Evolutionary conservation across 1,139 yeast genomes (phyloP), one percentile per base, ranked within the genome.

Genomic region (Hanseniaspora uvarum): DNA sequence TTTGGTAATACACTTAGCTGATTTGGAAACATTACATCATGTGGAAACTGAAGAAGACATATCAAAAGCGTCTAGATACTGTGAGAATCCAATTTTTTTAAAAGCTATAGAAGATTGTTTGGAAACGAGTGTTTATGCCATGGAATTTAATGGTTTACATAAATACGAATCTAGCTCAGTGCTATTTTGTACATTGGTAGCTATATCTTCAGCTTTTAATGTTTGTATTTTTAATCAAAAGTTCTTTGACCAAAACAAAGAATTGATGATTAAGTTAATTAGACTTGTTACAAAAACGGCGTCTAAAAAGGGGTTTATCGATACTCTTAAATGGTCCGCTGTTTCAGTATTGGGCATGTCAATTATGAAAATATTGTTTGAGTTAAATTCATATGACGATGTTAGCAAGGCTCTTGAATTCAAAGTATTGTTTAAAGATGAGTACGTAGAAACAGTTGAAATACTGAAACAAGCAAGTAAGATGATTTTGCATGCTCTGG

Each of bases 241-340:
- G 1, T 53, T 43, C 24, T 47, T 53, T n/a, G 39, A 47, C 16
- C 19, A 43, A 14, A 41, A 53, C 24, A 31, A 41, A n/a, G 23
- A 46, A 6, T 18, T 30, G 12, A 21, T 53, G 8, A 26, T 53
- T 18, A 23, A 47, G 19, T 36, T 37, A 12, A 21, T 53, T 8
- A 53, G 47, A 33, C n/a, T 38, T 12, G 4, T 44, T 7, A 37
- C 38, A 0, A 36, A 21, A 7, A 19, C 36, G 3, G 7, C 45
- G 3, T 38, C n/a, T 2, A 34, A 38, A 38, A 31, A n/a, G 21
- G 52, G 55, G 1, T 53, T 47, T 16, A 47, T 53, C 19, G 52
- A 53, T 47, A 46, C 52, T 8, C 34, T 53, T 2, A 53, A 37
- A 18, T 53, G 55, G 55, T 41, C 48, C 14, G 52, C 38, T 12